Conservation (phyloP, 352 stramenopile genomes). For the Phytophthora capsici region DNA sequence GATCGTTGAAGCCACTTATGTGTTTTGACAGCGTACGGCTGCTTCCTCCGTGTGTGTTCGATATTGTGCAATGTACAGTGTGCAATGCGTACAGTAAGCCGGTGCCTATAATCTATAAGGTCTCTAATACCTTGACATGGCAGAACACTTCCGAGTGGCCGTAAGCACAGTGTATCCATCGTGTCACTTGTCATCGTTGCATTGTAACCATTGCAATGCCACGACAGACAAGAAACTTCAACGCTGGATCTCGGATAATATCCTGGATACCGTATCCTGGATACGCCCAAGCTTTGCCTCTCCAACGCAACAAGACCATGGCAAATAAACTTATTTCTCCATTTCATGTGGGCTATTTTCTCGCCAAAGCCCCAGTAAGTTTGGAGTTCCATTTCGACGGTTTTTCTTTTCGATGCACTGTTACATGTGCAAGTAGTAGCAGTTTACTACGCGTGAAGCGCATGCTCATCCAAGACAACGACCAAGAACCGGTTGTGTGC, state of each 20-base stretch:
- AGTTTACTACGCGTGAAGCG: conserved; percentile 6
- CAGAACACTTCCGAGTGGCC: too few relatives aligned
- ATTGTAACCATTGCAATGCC: conserved; percentile 2
- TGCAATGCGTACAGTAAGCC: too few relatives aligned
- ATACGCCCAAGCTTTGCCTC: too few relatives aligned
- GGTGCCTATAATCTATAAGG: too few relatives aligned
- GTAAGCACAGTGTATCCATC: conserved; percentile 26
- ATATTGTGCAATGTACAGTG: too few relatives aligned
- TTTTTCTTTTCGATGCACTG: not conserved
- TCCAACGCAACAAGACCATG: too few relatives aligned
- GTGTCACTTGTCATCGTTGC: conserved; percentile 8
- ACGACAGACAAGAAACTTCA: conserved; percentile 1
- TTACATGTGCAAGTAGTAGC: too few relatives aligned
- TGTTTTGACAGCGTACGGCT: too few relatives aligned
- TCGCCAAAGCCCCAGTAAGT: conserved; percentile 8
- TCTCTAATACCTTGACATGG: too few relatives aligned
- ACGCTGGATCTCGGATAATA: not conserved
- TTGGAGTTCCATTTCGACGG: conserved; percentile 8
- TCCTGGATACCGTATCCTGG: too few relatives aligned
- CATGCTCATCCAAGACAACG: conserved; percentile 34
- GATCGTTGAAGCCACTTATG: too few relatives aligned
- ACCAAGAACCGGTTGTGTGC: conserved; percentile 40
- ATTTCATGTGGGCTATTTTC: conserved; percentile 9
- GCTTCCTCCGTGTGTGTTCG: too few relatives aligned
- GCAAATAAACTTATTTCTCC: not conserved